phyloP scores from a whole-genome alignment of 176 grass and related monocot genomes.

The Triticum turgidum region DNA sequence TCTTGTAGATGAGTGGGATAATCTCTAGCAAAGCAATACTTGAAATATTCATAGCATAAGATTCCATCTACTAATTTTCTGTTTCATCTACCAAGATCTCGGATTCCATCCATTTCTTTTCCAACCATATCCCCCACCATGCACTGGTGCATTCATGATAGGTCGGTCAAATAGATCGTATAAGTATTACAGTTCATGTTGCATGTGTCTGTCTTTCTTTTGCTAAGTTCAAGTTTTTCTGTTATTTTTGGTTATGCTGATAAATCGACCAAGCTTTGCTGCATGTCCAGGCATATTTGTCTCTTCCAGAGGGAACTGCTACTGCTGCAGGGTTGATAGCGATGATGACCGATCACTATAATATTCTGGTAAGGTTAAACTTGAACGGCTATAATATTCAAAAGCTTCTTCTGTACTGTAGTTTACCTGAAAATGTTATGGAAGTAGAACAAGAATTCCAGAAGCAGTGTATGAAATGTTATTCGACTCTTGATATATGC shows the following conservation, averaged over 20 bases:
- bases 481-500: not conserved
- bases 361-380: constrained; percentile 75
- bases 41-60: not conserved
- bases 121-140: not conserved
- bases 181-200: constrained; percentile 11
- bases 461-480: not conserved
- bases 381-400: constrained; percentile 22
- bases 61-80: not conserved
- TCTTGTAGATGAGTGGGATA: constrained; percentile 5
- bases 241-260: not conserved
- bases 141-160: not conserved
- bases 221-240: constrained; percentile 7
- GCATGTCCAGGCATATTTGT: constrained; percentile 90
- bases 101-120: not conserved
- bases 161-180: not conserved
- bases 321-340: constrained; percentile 89
- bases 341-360: constrained; percentile 98
- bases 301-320: constrained; percentile 86
- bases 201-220: not conserved
- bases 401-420: not conserved
- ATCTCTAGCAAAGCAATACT: constrained; percentile 2
- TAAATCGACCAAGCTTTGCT: constrained; percentile 35
- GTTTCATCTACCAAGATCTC: constrained; percentile 10
- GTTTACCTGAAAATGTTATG: not conserved
- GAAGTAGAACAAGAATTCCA: not conserved